Base-by-base conservation (phyloP, 2,329 filamentous ascomycete genomes). In the Microdochium paspali region DNA sequence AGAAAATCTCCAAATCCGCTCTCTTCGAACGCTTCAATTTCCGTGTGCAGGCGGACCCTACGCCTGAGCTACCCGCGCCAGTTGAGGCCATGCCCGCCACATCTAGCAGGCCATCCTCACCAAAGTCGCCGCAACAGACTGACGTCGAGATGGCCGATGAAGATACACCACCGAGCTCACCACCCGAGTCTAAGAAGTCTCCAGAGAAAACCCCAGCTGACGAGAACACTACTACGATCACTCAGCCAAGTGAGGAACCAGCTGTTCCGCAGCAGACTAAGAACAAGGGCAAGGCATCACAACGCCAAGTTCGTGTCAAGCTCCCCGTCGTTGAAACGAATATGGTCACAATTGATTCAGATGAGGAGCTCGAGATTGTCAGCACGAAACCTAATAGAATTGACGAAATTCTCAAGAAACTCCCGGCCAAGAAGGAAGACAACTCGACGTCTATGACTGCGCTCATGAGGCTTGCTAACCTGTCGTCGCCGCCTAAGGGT, bases 11-110 rank as follows among this genome's bases (percentile, higher is more conserved):
- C 6, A 93, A 90, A 56, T 80, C 82, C 31, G 86, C 86, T 50
- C 73, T 98, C 1, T 86, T 97, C 58, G 84, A 88, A 46, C 79
- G 80, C 23, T 95, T 97, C 70, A 90, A 90, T 60, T 90, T 84
- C 58, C 79, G 74, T 57, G 69, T 73, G 5, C 35, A 40, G 18
- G 15, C 35, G 6, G 35, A 40, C 6, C 15, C 35, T 10, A 10
- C 18, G 4, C 6, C 18, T 10, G 35, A 40, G 35, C 61, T 62
- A 10, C 67, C 65, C n/a, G 46, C 58, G 44, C 45, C 63, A 9
- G 49, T 58, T 2, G 55, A 52, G 35, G 55, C 46, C 44, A 68
- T 71, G 47, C 64, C 67, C 12, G 55, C 68, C 5, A 81, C 74
- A 60, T 86, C 84, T 3, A 82, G 79, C 53, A 67, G 72, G 25